Evolutionary conservation across 2,329 filamentous ascomycete species (phyloP).

Genomic region (Scopulariopsis brevicaulis): DNA sequence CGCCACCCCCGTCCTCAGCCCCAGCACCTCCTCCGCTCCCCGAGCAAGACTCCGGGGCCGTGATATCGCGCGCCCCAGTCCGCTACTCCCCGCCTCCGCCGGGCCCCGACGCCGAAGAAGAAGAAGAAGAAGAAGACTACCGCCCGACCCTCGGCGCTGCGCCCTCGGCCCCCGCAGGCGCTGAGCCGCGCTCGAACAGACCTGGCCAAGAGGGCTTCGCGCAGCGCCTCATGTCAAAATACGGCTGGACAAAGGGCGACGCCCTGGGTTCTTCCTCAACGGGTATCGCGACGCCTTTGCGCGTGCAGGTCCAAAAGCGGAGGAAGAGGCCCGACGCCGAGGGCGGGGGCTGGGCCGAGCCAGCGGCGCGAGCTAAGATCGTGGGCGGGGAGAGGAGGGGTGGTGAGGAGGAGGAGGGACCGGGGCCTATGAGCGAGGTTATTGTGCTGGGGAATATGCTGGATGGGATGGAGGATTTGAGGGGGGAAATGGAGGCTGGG

Average conservation of each 20-base stretch:
- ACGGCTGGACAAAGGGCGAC: constrained; percentile 82
- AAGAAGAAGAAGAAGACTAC: constrained; percentile 23
- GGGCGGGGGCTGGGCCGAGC: constrained; percentile 65
- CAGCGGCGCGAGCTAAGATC: constrained; percentile 60
- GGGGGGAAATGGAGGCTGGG: constrained; percentile 62
- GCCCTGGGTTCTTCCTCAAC: constrained; percentile 74
- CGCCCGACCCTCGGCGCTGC: constrained; percentile 39
- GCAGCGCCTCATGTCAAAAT: constrained; percentile 80
- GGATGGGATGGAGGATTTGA: constrained; percentile 65
- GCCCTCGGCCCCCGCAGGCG: constrained; percentile 25
- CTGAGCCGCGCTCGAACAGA: constrained; percentile 40
- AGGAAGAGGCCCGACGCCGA: constrained; percentile 70
- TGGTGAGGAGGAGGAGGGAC: constrained; percentile 28
- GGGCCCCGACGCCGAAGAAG: constrained; percentile 10
- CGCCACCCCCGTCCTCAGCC: constrained; percentile 17
- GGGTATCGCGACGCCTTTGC: constrained; percentile 76
- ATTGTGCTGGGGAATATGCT: constrained; percentile 79
- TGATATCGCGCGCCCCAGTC: constrained; percentile 68
- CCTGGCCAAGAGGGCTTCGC: constrained; percentile 81
- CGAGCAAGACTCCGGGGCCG: constrained; percentile 21
- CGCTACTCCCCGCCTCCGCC: constrained; percentile 50
- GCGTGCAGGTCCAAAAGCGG: constrained; percentile 75
- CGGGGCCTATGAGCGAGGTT: constrained; percentile 69
- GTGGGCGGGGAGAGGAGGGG: constrained; percentile 58
- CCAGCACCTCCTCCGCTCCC: constrained; percentile 23